phyloP scores from a whole-genome alignment of 345 rosid genomes.

The Odontarrhena argentea region DNA sequence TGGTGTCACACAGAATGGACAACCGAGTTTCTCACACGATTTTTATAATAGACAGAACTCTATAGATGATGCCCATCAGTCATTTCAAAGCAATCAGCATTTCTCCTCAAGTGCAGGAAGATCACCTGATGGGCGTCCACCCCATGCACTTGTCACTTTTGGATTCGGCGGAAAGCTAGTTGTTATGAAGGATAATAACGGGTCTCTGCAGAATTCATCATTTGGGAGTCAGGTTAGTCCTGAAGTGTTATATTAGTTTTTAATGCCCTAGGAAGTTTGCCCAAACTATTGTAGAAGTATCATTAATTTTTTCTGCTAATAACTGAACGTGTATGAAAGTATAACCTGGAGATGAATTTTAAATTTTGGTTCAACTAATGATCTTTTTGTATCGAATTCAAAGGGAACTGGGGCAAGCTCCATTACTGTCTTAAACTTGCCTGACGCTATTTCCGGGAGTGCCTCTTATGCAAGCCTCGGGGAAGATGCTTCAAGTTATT shows the following conservation, averaged over 20 bases:
- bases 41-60: constrained; percentile 53
- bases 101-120: constrained; percentile 59
- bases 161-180: constrained; percentile 97
- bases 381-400: constrained; percentile 41
- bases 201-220: constrained; percentile 50
- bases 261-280: constrained; percentile 8
- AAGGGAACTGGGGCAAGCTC: constrained; percentile 64
- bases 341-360: constrained; percentile 11
- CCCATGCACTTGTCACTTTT: constrained; percentile 84
- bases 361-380: constrained; percentile 26
- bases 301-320: not conserved
- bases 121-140: constrained; percentile 94
- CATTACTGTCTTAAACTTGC: constrained; percentile 69
- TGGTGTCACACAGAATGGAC: constrained; percentile 54
- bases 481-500: constrained; percentile 56
- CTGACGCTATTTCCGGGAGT: constrained; percentile 64
- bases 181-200: constrained; percentile 62
- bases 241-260: constrained; percentile 9
- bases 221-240: constrained; percentile 78
- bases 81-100: constrained; percentile 59
- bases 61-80: constrained; percentile 48
- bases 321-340: not conserved
- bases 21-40: constrained; percentile 52
- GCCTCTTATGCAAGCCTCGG: constrained; percentile 46
- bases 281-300: constrained; percentile 5